phyloP scores from a whole-genome alignment of 768 basidiomycete species.

The Tulasnella sp. region DNA sequence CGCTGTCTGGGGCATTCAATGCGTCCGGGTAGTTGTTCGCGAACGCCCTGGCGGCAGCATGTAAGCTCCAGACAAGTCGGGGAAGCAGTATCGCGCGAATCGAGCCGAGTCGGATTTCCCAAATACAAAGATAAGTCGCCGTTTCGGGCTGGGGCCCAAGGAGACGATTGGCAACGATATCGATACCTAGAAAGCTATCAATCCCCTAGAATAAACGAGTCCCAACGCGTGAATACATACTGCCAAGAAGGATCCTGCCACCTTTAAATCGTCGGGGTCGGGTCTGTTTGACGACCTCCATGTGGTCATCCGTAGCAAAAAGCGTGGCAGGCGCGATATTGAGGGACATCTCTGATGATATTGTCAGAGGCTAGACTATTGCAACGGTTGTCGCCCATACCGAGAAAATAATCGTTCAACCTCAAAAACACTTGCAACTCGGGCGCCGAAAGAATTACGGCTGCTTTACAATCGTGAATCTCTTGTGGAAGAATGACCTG shows the following conservation, averaged over 20 bases:
- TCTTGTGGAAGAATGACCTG: slow-evolving; percentile 47
- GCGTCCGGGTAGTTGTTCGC: slow-evolving; percentile 58
- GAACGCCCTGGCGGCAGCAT: slow-evolving; percentile 45
- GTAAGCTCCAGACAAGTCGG: slow-evolving; percentile 38
- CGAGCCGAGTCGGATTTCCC: slow-evolving; percentile 71
- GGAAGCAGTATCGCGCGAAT: slow-evolving; percentile 47
- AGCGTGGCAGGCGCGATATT: slow-evolving; percentile 54
- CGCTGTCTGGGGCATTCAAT: slow-evolving; percentile 67
- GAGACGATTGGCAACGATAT: slow-evolving; percentile 70
- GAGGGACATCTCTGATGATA: slow-evolving; percentile 55
- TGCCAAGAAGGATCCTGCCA: slow-evolving; percentile 33
- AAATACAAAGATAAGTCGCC: slow-evolving; percentile 80
- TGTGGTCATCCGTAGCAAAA: slow-evolving; percentile 32
- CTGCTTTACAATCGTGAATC: slow-evolving; percentile 27
- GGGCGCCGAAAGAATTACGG: slow-evolving; percentile 44
- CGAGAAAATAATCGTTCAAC: slow-evolving; percentile 81
- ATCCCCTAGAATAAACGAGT: not conserved
- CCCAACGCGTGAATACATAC: slow-evolving; percentile 24
- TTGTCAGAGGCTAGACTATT: not conserved
- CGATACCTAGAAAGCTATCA: slow-evolving; percentile 40
- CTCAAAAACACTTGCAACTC: slow-evolving; percentile 64
- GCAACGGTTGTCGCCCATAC: slow-evolving; percentile 30
- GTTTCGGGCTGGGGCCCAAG: slow-evolving; percentile 83
- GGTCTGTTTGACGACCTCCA: slow-evolving; percentile 21
- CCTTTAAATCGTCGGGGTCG: not conserved